phyloP scores from a whole-genome alignment of 2,329 filamentous ascomycete genomes.

The Calonectria naviculata region DNA sequence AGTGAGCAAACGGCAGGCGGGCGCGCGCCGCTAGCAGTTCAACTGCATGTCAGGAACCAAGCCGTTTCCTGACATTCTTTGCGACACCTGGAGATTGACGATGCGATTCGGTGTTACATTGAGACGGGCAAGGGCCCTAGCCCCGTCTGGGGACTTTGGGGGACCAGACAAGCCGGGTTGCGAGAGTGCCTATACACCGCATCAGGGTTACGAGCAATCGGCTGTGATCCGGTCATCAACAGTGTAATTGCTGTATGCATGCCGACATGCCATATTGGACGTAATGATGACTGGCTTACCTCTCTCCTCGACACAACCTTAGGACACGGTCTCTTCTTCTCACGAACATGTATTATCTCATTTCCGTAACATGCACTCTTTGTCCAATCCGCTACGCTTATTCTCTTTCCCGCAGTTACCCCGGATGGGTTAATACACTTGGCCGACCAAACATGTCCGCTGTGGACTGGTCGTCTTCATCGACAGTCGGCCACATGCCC shows the following conservation, averaged over 20 bases:
- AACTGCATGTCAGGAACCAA: slow-evolving; percentile 7
- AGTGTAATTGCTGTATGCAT: background rate
- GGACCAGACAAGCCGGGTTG: background rate
- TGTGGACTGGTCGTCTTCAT: background rate
- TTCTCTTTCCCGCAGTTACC: background rate
- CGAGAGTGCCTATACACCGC: background rate
- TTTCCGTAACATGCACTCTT: background rate
- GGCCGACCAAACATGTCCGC: background rate
- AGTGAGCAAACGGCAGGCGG: background rate
- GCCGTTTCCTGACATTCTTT: slow-evolving; percentile 20
- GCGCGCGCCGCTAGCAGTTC: slow-evolving; percentile 6
- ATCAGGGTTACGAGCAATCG: background rate
- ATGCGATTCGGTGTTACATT: slow-evolving; percentile 40
- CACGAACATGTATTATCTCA: slow-evolving; percentile 10
- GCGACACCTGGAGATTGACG: slow-evolving; percentile 35
- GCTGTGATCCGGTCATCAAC: background rate
- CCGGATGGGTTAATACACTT: background rate
- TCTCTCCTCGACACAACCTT: background rate
- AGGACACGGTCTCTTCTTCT: background rate
- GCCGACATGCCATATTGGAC: slow-evolving; percentile 8
- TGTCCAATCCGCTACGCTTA: slow-evolving; percentile 8
- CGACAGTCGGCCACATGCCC: slow-evolving; percentile 1
- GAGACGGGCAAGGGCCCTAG: slow-evolving; percentile 18
- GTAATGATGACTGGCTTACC: slow-evolving; percentile 9
- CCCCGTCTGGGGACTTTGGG: slow-evolving; percentile 14